Percentiles rank a stretch among this genome's conserved stretches.
These are phyloP conservation scores for Aristolochia contorta DNA, from an alignment of 164 flowering plant species.

Conservation along the genomic window DNA sequence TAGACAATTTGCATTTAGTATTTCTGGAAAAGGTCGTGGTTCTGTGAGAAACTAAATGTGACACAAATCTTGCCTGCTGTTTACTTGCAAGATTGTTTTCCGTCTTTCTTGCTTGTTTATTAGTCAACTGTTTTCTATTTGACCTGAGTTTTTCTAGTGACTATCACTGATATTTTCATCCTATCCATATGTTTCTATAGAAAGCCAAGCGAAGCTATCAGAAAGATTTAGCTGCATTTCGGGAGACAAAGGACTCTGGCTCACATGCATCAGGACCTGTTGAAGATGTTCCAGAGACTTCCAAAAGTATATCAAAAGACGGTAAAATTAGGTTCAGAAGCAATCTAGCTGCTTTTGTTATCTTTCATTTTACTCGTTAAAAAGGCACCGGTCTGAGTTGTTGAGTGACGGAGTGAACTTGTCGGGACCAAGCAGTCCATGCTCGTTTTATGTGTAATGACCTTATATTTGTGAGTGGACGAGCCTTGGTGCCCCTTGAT, in stretches of 20 bases:
- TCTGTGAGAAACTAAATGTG: too few species aligned
- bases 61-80: too few species aligned
- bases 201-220: slow-evolving; percentile 93
- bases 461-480: too few species aligned
- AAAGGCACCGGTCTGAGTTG: not conserved
- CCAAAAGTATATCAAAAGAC: slow-evolving; percentile 16
- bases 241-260: slow-evolving; percentile 45
- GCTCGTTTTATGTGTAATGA: too few species aligned
- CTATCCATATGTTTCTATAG: slow-evolving; percentile 19
- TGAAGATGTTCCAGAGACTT: slow-evolving; percentile 26
- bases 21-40: too few species aligned
- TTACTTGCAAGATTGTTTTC: not conserved
- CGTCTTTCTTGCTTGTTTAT: not conserved
- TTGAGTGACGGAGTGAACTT: not conserved
- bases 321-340: slow-evolving; percentile 8
- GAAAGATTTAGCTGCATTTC: slow-evolving; percentile 63
- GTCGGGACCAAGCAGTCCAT: too few species aligned
- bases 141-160: not conserved
- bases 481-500: too few species aligned
- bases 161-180: not conserved
- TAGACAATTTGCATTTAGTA: too few species aligned
- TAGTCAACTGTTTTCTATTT: too few species aligned
- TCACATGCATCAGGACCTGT: slow-evolving; percentile 26
- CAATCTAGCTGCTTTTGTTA: too few species aligned
- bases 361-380: not conserved